phyloP scores from a whole-genome alignment of 345 rosid genomes.

The Citrus sinensis region DNA sequence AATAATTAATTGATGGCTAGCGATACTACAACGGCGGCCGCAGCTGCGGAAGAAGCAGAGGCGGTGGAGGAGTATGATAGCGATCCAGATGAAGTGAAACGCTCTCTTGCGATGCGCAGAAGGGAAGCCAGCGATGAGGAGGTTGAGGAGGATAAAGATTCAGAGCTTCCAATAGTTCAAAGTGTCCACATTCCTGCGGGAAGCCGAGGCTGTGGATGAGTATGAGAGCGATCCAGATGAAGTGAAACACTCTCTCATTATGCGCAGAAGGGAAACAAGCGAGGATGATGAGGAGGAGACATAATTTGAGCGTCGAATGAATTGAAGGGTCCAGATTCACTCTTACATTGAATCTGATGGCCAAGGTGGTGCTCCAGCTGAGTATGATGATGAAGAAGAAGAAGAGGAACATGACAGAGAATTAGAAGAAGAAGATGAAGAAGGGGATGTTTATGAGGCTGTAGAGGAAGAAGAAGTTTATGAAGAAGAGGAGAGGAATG shows the following conservation, averaged over 20 bases:
- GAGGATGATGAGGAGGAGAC: slow-evolving; percentile 75
- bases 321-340: slow-evolving; percentile 39
- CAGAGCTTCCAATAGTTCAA: too few species aligned
- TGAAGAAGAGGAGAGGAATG: too few species aligned
- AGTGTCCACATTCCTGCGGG: too few species aligned
- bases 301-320: slow-evolving; percentile 25
- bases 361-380: slow-evolving; percentile 59
- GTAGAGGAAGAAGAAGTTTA: slow-evolving; percentile 3
- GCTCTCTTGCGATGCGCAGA: too few species aligned
- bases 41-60: too few species aligned
- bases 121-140: too few species aligned
- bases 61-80: too few species aligned
- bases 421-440: slow-evolving; percentile 31
- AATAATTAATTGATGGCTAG: too few species aligned
- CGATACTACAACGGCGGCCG: too few species aligned
- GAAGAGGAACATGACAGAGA: slow-evolving; percentile 19
- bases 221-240: slow-evolving; percentile 37
- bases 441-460: slow-evolving; percentile 32
- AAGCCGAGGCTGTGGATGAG: too few species aligned
- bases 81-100: too few species aligned
- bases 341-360: slow-evolving; percentile 65
- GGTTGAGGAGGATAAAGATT: too few species aligned
- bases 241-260: slow-evolving; percentile 52
- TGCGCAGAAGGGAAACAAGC: slow-evolving; percentile 75
- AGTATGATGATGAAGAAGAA: slow-evolving; percentile 43